Conservation (phyloP, 345 rosid genomes). For the Balakata baccata region DNA sequence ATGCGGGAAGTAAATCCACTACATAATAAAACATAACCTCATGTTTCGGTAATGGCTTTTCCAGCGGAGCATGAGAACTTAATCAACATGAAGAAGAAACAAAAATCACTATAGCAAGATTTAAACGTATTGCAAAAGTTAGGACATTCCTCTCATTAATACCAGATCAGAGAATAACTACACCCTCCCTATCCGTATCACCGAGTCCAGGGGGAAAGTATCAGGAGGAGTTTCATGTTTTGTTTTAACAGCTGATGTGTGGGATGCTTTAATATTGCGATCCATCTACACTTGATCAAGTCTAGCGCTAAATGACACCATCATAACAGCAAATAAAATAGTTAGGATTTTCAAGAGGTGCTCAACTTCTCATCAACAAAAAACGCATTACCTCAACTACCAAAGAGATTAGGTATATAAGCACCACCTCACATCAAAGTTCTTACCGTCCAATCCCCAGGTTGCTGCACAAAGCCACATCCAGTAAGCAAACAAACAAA, state of each 20-base stretch:
- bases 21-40: constrained; percentile 12
- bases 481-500: constrained; percentile 79
- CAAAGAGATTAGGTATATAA: constrained; percentile 46
- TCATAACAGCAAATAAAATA: constrained; percentile 17
- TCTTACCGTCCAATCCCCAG: constrained; percentile 79
- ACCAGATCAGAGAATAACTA: constrained; percentile 10
- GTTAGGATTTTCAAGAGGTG: constrained; percentile 23
- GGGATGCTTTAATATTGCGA: constrained; percentile 36
- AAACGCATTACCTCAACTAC: constrained; percentile 47
- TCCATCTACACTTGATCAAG: constrained; percentile 33
- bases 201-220: constrained; percentile 13
- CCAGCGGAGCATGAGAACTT: constrained; percentile 20
- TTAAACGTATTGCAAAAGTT: not conserved
- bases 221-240: too few species aligned
- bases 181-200: constrained; percentile 15
- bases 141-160: not conserved
- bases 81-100: constrained; percentile 12
- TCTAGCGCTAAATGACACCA: constrained; percentile 26
- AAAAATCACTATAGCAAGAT: constrained; percentile 12
- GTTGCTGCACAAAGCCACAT: constrained; percentile 69
- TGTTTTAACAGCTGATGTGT: not conserved
- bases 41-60: constrained; percentile 6
- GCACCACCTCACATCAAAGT: constrained; percentile 76
- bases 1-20: constrained; percentile 10
- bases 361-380: constrained; percentile 39